Percentiles rank a stretch among this genome's conserved stretches.
Evolutionary conservation across 371 early-diverging fungal species (phyloP).

Genomic region (Apophysomyces ossiformis): DNA sequence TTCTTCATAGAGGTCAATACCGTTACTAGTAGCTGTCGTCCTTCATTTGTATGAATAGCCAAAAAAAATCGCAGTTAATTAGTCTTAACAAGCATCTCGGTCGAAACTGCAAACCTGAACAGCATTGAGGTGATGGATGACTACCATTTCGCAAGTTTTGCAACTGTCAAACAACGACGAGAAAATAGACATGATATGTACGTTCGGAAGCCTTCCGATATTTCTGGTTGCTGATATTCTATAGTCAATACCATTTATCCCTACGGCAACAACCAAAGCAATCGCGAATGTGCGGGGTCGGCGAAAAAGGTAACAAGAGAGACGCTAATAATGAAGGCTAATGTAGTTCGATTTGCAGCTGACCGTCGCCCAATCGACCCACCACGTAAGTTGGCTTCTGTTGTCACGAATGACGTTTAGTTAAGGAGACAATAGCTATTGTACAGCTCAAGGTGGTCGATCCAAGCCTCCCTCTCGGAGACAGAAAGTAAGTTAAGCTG

Average conservation of each 20-base stretch:
- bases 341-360: conserved; percentile 49
- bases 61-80: conserved; percentile 7
- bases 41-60: conserved; percentile 8
- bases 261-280: conserved; percentile 93
- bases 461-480: conserved; percentile 38
- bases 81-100: neutral
- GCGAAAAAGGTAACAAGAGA: conserved; percentile 75
- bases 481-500: conserved; percentile 36
- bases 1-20: too few species aligned
- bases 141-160: conserved; percentile 66
- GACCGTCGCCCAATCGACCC: conserved; percentile 96
- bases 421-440: conserved; percentile 56
- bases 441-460: conserved; percentile 77
- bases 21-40: neutral
- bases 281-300: conserved; percentile 92
- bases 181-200: conserved; percentile 64
- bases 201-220: conserved; percentile 7
- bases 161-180: conserved; percentile 58
- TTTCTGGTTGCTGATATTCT: neutral
- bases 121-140: conserved; percentile 45
- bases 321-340: neutral
- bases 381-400: conserved; percentile 60
- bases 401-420: conserved; percentile 2
- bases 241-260: conserved; percentile 70
- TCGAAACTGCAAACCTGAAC: conserved; percentile 8